Evolutionary conservation across 352 stramenopile genomes (phyloP).

Genomic region (Globisporangium rhizosaccharum): DNA sequence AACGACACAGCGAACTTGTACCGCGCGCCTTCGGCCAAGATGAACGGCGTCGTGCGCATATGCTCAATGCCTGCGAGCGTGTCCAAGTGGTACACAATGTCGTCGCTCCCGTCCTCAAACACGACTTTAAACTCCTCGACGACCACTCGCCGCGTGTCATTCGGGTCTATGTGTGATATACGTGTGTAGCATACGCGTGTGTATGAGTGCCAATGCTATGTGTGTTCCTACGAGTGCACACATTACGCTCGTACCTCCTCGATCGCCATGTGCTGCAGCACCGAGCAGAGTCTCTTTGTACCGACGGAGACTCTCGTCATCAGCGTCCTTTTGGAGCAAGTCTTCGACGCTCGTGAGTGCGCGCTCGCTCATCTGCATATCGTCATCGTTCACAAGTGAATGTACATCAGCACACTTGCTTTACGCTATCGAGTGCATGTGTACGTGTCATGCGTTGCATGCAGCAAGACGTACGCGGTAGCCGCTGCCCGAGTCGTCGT

Average conservation of each 20-base stretch:
- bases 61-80: conserved; percentile 60
- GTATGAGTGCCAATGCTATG: background rate
- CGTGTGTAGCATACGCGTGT: background rate
- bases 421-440: too few relatives aligned
- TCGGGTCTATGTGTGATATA: conserved; percentile 27
- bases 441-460: background rate
- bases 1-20: conserved; percentile 87
- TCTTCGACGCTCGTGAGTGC: conserved; percentile 64
- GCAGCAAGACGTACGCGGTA: conserved; percentile 35
- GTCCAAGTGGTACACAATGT: conserved; percentile 73
- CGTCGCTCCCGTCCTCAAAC: conserved; percentile 62
- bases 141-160: conserved; percentile 63
- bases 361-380: conserved; percentile 50
- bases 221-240: background rate
- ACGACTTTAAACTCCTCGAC: conserved; percentile 85
- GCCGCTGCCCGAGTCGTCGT: conserved; percentile 24
- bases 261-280: conserved; percentile 67
- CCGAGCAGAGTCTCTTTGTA: conserved; percentile 87
- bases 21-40: conserved; percentile 62
- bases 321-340: conserved; percentile 66
- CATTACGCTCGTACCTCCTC: conserved; percentile 37
- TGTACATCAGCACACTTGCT: too few relatives aligned
- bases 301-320: conserved; percentile 75
- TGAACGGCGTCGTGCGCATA: conserved; percentile 69
- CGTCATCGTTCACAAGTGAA: too few relatives aligned